phyloP scores from a whole-genome alignment of 805 yeast genomes.

The Yarrowia yakushimensis region DNA sequence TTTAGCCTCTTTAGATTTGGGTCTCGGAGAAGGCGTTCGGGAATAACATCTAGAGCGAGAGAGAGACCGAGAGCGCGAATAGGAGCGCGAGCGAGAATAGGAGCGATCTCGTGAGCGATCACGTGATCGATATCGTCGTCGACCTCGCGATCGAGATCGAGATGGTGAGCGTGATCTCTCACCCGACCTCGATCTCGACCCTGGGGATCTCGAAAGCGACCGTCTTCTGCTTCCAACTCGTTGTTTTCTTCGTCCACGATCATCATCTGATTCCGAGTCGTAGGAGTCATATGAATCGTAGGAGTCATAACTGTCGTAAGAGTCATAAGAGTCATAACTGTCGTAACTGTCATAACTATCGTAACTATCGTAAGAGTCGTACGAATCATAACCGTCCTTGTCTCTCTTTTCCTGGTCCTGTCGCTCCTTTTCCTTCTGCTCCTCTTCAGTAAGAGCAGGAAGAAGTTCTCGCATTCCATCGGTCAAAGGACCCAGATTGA shows the following conservation, averaged over 20 bases:
- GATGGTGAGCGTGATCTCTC: background rate
- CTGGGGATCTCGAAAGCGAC: background rate
- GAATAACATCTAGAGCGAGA: background rate
- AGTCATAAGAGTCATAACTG: background rate
- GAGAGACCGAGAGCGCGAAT: constrained; percentile 24
- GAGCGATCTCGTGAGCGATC: background rate
- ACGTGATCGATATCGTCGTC: constrained; percentile 25
- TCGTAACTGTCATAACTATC: constrained; percentile 19
- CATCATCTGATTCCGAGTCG: background rate
- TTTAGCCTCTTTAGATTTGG: background rate
- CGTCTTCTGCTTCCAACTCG: background rate
- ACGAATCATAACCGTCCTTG: constrained; percentile 21
- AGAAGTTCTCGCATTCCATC: constrained; percentile 66
- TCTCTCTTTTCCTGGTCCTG: background rate
- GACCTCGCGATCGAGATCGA: background rate
- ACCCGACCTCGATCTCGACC: constrained; percentile 28
- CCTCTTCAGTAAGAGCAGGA: constrained; percentile 29
- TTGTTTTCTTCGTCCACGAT: background rate
- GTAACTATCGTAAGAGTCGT: too few relatives aligned
- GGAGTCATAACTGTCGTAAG: background rate
- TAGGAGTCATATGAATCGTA: background rate
- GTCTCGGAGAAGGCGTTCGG: constrained; percentile 16
- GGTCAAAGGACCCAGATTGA: constrained; percentile 79
- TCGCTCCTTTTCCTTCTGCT: background rate
- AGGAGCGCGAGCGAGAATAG: constrained; percentile 26